Percentiles rank a stretch among this genome's conserved stretches.
Evolutionary conservation across 192 early-diverging fungal species (phyloP).

Genomic region (Diversispora epigaea): DNA sequence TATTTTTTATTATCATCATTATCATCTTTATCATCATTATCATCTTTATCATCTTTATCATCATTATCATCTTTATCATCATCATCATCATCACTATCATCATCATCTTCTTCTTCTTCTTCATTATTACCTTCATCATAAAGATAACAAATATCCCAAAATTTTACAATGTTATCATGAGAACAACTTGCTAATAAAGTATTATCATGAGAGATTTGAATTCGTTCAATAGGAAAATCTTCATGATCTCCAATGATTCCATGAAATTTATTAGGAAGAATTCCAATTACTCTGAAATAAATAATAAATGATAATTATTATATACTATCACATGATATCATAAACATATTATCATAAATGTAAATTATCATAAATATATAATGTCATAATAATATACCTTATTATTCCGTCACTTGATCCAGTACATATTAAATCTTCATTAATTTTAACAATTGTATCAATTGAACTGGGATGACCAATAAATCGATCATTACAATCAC

Average conservation of each 20-base stretch:
- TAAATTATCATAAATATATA: background rate
- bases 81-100: slow-evolving; percentile 44
- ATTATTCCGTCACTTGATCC: slow-evolving; percentile 92
- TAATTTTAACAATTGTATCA: slow-evolving; percentile 80
- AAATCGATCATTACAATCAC: slow-evolving; percentile 90
- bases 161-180: slow-evolving; percentile 82
- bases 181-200: slow-evolving; percentile 77
- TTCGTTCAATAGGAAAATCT: slow-evolving; percentile 84
- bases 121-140: slow-evolving; percentile 50
- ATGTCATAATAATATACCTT: slow-evolving; percentile 37
- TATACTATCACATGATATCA: background rate
- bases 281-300: slow-evolving; percentile 61
- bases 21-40: slow-evolving; percentile 34
- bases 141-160: slow-evolving; percentile 82
- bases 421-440: slow-evolving; percentile 82
- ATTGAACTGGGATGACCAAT: slow-evolving; percentile 92
- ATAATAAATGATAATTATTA: background rate
- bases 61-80: slow-evolving; percentile 41
- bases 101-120: slow-evolving; percentile 43
- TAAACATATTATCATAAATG: background rate
- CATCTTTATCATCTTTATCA: slow-evolving; percentile 30
- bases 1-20: slow-evolving; percentile 27
- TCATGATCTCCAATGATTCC: slow-evolving; percentile 88
- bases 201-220: slow-evolving; percentile 70
- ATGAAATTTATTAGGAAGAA: slow-evolving; percentile 91